Percentiles rank a stretch among this genome's conserved stretches.
Evolutionary conservation across 768 basidiomycete species (phyloP).

Genomic region (Agrocybe chaxingu): DNA sequence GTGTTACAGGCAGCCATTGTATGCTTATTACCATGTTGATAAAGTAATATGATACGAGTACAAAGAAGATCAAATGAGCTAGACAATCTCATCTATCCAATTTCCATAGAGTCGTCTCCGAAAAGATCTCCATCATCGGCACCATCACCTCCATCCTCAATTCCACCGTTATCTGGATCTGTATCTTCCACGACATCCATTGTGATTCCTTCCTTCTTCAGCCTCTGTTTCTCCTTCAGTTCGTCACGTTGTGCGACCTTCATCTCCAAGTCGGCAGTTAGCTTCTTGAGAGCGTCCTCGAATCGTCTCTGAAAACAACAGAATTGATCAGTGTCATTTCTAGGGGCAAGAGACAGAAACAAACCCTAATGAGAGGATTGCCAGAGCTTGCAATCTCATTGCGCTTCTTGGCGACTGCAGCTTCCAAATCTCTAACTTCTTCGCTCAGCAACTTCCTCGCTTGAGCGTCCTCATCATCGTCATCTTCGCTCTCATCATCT

Average conservation of each 20-base stretch:
- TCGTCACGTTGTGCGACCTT: conserved; percentile 79
- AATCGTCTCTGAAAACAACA: conserved; percentile 69
- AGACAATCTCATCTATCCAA: conserved; percentile 22
- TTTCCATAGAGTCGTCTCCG: conserved; percentile 47
- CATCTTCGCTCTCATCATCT: conserved; percentile 77
- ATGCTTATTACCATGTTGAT: conserved; percentile 34
- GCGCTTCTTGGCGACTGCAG: conserved; percentile 82
- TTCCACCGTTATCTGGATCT: conserved; percentile 31
- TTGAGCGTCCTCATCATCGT: conserved; percentile 78
- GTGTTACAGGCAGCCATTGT: conserved; percentile 69
- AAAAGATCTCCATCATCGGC: conserved; percentile 39
- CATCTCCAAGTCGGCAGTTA: conserved; percentile 82
- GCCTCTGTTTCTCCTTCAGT: conserved; percentile 69
- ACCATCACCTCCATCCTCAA: conserved; percentile 28
- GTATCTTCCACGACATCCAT: conserved; percentile 36
- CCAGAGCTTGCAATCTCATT: conserved; percentile 78
- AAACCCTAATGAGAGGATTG: conserved; percentile 84
- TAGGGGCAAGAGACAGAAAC: conserved; percentile 3
- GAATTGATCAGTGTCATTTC: conserved; percentile 1
- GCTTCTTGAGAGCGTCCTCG: conserved; percentile 87
- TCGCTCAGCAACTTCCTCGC: conserved; percentile 80
- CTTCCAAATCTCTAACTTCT: conserved; percentile 86
- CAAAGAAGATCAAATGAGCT: background rate
- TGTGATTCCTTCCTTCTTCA: conserved; percentile 64
- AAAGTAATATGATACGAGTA: conserved; percentile 5